These are phyloP conservation scores for Musa itinerans DNA, from an alignment of 176 grass and related monocot species.

Conservation along the genomic window DNA sequence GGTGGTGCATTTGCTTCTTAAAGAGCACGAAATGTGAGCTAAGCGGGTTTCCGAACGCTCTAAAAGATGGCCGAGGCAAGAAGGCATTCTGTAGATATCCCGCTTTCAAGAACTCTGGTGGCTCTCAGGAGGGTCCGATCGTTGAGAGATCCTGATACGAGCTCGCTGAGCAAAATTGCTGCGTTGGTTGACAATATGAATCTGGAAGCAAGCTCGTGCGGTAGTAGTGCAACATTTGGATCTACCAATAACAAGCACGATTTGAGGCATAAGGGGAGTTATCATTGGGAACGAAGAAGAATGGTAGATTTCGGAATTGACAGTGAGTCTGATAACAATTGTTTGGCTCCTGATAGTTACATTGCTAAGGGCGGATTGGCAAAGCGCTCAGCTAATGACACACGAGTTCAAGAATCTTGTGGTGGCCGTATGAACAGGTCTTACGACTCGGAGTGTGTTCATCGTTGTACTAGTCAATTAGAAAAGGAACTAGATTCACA, in stretches of 20 bases:
- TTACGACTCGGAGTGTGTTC: not conserved
- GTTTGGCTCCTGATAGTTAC: not conserved
- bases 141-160: slow-evolving; percentile 89
- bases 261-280: slow-evolving; percentile 44
- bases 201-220: slow-evolving; percentile 39
- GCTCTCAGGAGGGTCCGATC: slow-evolving; percentile 85
- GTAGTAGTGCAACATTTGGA: slow-evolving; percentile 30
- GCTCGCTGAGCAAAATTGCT: slow-evolving; percentile 71
- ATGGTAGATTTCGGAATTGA: slow-evolving; percentile 36
- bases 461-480: not conserved
- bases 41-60: not conserved
- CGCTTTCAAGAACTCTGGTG: slow-evolving; percentile 66
- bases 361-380: not conserved
- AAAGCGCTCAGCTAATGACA: not conserved
- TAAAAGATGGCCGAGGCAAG: slow-evolving; percentile 59
- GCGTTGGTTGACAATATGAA: slow-evolving; percentile 52
- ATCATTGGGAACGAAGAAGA: slow-evolving; percentile 46
- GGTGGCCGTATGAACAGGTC: not conserved
- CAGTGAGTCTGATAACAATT: not conserved
- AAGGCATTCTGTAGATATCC: slow-evolving; percentile 85
- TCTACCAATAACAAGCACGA: slow-evolving; percentile 43
- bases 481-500: not conserved
- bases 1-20: not conserved
- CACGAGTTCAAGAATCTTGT: not conserved
- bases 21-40: not conserved